Percentiles rank a stretch among this genome's conserved stretches.
phyloP scores from a whole-genome alignment of 768 basidiomycete genomes.

The Mycena rebaudengoi region DNA sequence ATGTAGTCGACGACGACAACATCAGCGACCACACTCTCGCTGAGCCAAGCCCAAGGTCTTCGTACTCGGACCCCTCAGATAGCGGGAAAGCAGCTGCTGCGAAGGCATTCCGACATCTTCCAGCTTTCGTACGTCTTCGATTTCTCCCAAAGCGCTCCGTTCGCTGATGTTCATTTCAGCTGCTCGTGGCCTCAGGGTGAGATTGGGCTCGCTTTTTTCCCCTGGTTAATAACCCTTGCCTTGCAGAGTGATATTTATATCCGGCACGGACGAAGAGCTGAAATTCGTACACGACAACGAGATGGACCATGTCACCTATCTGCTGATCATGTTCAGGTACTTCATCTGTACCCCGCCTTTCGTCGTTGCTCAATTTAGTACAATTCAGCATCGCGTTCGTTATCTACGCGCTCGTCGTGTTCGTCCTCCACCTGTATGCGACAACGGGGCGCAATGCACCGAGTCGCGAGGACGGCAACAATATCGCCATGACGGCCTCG shows the following conservation, averaged over 20 bases:
- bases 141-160: background rate
- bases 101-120: slow-evolving; percentile 83
- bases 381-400: slow-evolving; percentile 82
- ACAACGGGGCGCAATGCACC: slow-evolving; percentile 67
- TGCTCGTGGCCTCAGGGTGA: slow-evolving; percentile 79
- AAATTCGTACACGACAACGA: slow-evolving; percentile 69
- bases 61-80: slow-evolving; percentile 28
- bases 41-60: slow-evolving; percentile 35
- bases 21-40: slow-evolving; percentile 75
- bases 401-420: slow-evolving; percentile 76
- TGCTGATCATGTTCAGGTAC: slow-evolving; percentile 84
- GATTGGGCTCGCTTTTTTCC: slow-evolving; percentile 22
- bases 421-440: slow-evolving; percentile 74
- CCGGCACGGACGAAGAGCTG: slow-evolving; percentile 92
- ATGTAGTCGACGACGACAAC: slow-evolving; percentile 55
- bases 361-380: slow-evolving; percentile 12
- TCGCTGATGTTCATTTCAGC: slow-evolving; percentile 45
- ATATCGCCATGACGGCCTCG: slow-evolving; percentile 50
- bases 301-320: slow-evolving; percentile 94
- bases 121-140: slow-evolving; percentile 78
- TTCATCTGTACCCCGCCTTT: slow-evolving; percentile 21
- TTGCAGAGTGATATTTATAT: slow-evolving; percentile 85
- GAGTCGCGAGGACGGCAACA: slow-evolving; percentile 32
- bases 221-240: background rate
- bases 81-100: slow-evolving; percentile 48